phyloP scores from a whole-genome alignment of 106 monocot species.

The Dendrobium chrysotoxum region DNA sequence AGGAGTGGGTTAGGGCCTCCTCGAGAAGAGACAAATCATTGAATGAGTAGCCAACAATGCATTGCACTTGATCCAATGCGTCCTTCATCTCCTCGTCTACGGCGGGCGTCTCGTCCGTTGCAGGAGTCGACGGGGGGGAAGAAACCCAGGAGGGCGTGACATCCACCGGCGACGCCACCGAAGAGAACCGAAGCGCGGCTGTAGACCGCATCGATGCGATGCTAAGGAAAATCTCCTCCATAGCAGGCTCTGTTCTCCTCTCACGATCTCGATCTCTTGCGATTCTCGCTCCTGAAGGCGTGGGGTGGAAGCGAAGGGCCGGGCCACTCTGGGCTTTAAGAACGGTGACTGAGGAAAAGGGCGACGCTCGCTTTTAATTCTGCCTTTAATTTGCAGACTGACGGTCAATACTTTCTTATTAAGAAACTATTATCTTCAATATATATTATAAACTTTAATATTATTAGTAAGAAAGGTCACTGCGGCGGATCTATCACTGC shows the following conservation, averaged over 20 bases:
- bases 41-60: constrained; percentile 31
- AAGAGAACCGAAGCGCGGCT: not conserved
- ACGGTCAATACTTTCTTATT: too few relatives aligned
- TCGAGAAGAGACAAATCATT: constrained; percentile 13
- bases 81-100: constrained; percentile 1
- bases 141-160: not conserved
- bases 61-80: constrained; percentile 11
- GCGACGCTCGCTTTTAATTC: too few relatives aligned
- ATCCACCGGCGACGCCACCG: not conserved
- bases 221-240: not conserved
- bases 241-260: not conserved
- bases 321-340: too few relatives aligned
- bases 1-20: constrained; percentile 45
- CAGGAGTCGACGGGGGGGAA: not conserved
- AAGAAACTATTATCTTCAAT: too few relatives aligned
- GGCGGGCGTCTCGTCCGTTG: not conserved
- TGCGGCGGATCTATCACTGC: too few relatives aligned
- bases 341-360: too few relatives aligned
- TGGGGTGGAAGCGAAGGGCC: not conserved
- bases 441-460: too few relatives aligned
- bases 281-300: not conserved
- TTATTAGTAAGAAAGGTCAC: too few relatives aligned
- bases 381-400: too few relatives aligned
- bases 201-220: not conserved
- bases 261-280: not conserved